Base-by-base conservation (phyloP, 345 rosid genomes). In the Citrus unshiu region DNA sequence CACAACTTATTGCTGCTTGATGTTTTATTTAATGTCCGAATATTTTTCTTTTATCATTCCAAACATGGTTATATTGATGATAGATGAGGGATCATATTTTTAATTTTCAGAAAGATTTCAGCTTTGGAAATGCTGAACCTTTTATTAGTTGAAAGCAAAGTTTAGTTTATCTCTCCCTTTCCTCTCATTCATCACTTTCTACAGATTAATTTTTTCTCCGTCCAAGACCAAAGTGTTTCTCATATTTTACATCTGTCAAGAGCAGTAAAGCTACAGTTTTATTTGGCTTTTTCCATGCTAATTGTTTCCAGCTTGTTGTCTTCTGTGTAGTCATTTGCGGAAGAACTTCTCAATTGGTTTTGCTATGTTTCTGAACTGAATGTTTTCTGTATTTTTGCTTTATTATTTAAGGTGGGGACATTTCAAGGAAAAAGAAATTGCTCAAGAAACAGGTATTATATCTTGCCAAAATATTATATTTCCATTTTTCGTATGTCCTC, bases 371-470 rank as follows among this genome's bases (percentile, higher is more conserved):
- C 30, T 51, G 75, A 46, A 63, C 54, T 70, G 37, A 25, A 37
- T 54, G 13, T 69, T 72, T 71, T 75, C 58, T 75, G 32, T 76
- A 40, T 66, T 62, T 54, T 5, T 81, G 29, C 57, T 72, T 34
- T 72, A 29, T 73, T 79, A 27, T 69, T 81, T 75, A 69, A 96
- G 99, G 99, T 80, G 99, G 99, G 67, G 99, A 95, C 81, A 90
- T 95, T 70, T 74, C 99, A 74, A 85, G 99, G 87, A 95, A 95
- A 87, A 95, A 93, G 90, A 95, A 95, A 84, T 86, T 95, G 82
- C 97, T 95, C 61, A 93, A 89, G 94, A 95, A 95, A 84, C 99
- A 95, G 97, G 98, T 95, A 58, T 43, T 61, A 35, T n/a, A 51
- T 25, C 18, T 37, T 67, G 64, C 68, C 71, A 43, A 14, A 29